Evolutionary conservation across 2,329 filamentous ascomycete species (phyloP).

Genomic region (Raffaelea deltoideospora): DNA sequence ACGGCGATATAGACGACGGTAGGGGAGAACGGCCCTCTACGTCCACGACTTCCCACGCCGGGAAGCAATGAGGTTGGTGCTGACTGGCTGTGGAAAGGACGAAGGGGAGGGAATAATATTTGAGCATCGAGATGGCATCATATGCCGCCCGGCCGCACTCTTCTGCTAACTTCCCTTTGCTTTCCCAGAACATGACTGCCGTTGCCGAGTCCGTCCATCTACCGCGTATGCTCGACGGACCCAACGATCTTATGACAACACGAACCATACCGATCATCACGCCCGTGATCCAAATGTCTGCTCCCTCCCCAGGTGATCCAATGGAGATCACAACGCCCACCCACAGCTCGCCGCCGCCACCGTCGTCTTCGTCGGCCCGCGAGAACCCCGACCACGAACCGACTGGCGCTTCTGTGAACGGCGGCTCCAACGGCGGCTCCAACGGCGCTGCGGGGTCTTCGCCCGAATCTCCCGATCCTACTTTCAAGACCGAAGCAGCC

Average conservation of each 20-base stretch:
- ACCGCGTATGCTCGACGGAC: conserved; percentile 23
- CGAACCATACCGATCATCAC: conserved; percentile 43
- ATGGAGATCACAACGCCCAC: conserved; percentile 46
- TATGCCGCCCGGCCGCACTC: too few species aligned
- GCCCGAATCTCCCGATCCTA: conserved; percentile 5
- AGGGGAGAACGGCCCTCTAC: too few species aligned
- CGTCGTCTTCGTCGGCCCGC: conserved; percentile 20
- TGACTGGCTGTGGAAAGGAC: too few species aligned
- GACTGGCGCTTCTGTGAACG: conserved; percentile 16
- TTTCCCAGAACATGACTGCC: conserved; percentile 29
- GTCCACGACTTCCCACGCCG: too few species aligned
- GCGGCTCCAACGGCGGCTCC: conserved; percentile 17
- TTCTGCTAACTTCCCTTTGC: too few species aligned
- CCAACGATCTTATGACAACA: conserved; percentile 30
- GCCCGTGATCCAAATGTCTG: conserved; percentile 42
- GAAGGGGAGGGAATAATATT: too few species aligned
- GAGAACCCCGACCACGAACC: conserved; percentile 21
- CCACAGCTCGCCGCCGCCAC: conserved; percentile 26
- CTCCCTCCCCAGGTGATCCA: conserved; percentile 40
- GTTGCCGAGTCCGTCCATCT: conserved; percentile 34
- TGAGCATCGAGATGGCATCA: too few species aligned
- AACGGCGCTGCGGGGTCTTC: conserved; percentile 12
- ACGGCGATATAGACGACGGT: too few species aligned
- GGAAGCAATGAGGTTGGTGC: too few species aligned
- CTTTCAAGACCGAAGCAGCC: conserved; percentile 22